Conservation (phyloP, 306 rosid species). For the Quercus mongolica region DNA sequence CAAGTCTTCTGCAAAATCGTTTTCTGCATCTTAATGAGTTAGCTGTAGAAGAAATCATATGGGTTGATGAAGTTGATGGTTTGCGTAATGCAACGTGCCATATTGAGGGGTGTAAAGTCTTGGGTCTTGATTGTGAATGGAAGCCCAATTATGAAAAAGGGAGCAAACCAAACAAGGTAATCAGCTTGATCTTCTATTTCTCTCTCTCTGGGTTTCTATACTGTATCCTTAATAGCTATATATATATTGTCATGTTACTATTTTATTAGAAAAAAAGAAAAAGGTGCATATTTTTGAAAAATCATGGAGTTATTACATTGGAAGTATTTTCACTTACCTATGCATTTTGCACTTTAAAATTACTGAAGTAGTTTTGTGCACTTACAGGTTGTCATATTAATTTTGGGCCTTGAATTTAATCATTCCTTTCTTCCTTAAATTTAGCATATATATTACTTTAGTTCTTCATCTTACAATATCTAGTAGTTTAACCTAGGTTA, state of each 20-base stretch:
- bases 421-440: neutral
- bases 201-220: slow-evolving; percentile 3
- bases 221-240: neutral
- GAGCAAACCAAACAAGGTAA: slow-evolving; percentile 79
- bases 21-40: slow-evolving; percentile 68
- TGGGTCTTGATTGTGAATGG: slow-evolving; percentile 99
- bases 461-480: neutral
- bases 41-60: slow-evolving; percentile 48
- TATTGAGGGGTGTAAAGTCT: slow-evolving; percentile 69
- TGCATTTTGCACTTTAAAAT: neutral
- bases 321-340: neutral
- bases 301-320: neutral
- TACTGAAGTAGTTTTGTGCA: neutral
- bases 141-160: slow-evolving; percentile 86
- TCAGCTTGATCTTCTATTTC: slow-evolving; percentile 10
- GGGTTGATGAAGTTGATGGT: slow-evolving; percentile 76
- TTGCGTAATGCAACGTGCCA: slow-evolving; percentile 60
- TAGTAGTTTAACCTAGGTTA: neutral
- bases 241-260: neutral
- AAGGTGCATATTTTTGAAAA: neutral
- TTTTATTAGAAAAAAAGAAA: neutral
- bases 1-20: slow-evolving; percentile 47
- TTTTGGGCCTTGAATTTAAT: neutral
- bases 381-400: neutral
- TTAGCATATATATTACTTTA: neutral